Percentiles rank a stretch among this genome's conserved stretches.
Evolutionary conservation across 1,284 basidiomycete genomes (phyloP).

Genomic region (Sanghuangporus weigelae): DNA sequence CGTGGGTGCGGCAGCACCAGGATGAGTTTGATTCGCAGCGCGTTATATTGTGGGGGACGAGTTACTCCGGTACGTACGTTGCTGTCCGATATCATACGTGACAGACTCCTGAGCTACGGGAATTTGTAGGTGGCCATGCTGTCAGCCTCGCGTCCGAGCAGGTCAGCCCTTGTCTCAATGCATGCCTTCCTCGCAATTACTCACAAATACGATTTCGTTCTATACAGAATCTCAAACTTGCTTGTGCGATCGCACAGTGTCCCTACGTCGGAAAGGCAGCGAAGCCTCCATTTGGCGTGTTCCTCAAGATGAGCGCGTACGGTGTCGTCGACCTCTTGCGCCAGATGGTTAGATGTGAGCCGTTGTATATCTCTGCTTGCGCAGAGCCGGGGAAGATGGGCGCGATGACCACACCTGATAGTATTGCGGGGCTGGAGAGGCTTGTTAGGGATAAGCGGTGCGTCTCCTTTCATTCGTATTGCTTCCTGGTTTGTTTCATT

Average conservation of each 20-base stretch:
- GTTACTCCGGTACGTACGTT: slow-evolving; percentile 26
- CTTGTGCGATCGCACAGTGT: slow-evolving; percentile 32
- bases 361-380: slow-evolving; percentile 31
- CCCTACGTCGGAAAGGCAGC: slow-evolving; percentile 29
- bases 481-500: neutral
- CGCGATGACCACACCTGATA: slow-evolving; percentile 21
- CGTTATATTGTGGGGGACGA: slow-evolving; percentile 33
- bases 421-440: slow-evolving; percentile 18
- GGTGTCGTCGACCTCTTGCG: slow-evolving; percentile 28
- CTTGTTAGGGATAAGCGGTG: slow-evolving; percentile 16
- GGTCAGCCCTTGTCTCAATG: slow-evolving; percentile 8
- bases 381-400: slow-evolving; percentile 24
- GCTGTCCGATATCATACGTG: neutral
- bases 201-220: neutral
- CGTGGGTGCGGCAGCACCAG: slow-evolving; percentile 30
- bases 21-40: slow-evolving; percentile 29
- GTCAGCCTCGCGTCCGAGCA: slow-evolving; percentile 32
- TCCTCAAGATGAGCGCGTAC: slow-evolving; percentile 24
- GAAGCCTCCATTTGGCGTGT: slow-evolving; percentile 12
- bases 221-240: slow-evolving; percentile 23
- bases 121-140: slow-evolving; percentile 30
- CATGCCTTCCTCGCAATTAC: neutral
- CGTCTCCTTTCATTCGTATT: neutral
- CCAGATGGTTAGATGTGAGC: slow-evolving; percentile 29
- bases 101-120: neutral